phyloP scores from a whole-genome alignment of 176 grass and related monocot species.

The Pontederia crassipes region DNA sequence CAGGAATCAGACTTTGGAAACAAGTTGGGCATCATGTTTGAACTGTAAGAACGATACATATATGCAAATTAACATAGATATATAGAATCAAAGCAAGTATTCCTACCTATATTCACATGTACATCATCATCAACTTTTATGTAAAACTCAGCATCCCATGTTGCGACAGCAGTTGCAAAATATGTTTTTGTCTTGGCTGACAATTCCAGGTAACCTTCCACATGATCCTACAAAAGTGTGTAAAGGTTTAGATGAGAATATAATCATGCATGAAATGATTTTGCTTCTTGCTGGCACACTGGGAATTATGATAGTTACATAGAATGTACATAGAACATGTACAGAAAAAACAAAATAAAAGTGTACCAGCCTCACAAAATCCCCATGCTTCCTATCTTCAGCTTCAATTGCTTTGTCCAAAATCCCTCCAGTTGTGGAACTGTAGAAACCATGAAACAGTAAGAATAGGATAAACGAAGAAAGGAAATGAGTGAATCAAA shows the following conservation, averaged over 20 bases:
- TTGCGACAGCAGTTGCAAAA: slow-evolving; percentile 61
- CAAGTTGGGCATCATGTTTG: background rate
- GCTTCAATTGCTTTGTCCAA: slow-evolving; percentile 89
- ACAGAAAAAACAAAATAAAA: slow-evolving; percentile 2
- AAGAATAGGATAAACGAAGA: background rate
- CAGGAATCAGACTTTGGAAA: background rate
- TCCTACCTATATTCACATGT: slow-evolving; percentile 92
- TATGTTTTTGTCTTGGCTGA: slow-evolving; percentile 78
- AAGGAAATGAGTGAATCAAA: background rate
- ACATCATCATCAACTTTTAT: slow-evolving; percentile 94
- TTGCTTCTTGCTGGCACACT: background rate
- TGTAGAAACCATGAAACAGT: slow-evolving; percentile 10
- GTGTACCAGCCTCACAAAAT: slow-evolving; percentile 83
- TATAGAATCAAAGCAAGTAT: background rate
- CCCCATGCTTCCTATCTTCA: slow-evolving; percentile 70
- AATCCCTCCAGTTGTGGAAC: slow-evolving; percentile 78
- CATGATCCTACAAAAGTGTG: slow-evolving; percentile 52
- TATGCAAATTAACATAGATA: background rate
- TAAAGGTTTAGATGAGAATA: slow-evolving; percentile 7
- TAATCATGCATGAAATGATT: background rate
- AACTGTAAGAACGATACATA: background rate
- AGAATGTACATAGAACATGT: too few relatives aligned
- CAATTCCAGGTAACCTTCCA: slow-evolving; percentile 86
- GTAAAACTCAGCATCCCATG: slow-evolving; percentile 94
- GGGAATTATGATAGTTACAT: slow-evolving; percentile 7